Base-by-base conservation (phyloP, 495 filamentous ascomycete genomes). In the Amphirosellinia nigrospora region DNA sequence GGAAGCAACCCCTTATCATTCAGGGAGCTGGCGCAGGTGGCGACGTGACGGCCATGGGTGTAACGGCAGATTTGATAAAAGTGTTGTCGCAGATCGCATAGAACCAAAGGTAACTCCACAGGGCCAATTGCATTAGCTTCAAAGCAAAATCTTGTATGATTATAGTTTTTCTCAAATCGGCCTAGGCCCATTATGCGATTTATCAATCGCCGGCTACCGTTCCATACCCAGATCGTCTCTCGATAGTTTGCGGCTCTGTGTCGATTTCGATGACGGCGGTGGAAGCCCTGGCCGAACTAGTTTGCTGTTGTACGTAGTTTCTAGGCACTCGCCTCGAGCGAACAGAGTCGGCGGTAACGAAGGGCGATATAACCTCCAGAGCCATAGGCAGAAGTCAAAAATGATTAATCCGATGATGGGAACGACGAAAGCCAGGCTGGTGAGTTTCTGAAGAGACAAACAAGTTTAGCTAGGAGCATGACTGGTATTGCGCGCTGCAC, bases 21-120 rank as follows among this genome's bases (percentile, higher is more conserved):
- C 94, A 97, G 85, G 96, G 96, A 68, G 94, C 94, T 45, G 96
- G 94, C 63, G 96, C 96, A 64, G 96, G 96, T 73, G 94, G 91
- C 50, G 95, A 97, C 34, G 94, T 98, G 43, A 98, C 96, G 41
- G 96, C 96, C 34, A 97, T 97, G 93, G 96, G 96, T 55, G 96
- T 98, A 30, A 91, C 92, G 10, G 89, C 88, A 41, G 96, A 98
- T 84, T 79, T 98, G 75, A 82, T 97, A 73, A 97, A 95, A 84
- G 93, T 96, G 23, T 74, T 98, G 26, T 77, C 80, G 15, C 80
- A 83, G 72, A 79, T 85, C 38, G 50, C 72, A 71, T 80, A 76
- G 66, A 52, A 26, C 28, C 10, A 30, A 21, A 23, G 9, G 9
- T 26, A 38, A 38, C 34, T 15, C 59, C 32, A 15, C 21, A 64